Conservation (phyloP, 73 alveolate species). For the Uronychia setigera region DNA sequence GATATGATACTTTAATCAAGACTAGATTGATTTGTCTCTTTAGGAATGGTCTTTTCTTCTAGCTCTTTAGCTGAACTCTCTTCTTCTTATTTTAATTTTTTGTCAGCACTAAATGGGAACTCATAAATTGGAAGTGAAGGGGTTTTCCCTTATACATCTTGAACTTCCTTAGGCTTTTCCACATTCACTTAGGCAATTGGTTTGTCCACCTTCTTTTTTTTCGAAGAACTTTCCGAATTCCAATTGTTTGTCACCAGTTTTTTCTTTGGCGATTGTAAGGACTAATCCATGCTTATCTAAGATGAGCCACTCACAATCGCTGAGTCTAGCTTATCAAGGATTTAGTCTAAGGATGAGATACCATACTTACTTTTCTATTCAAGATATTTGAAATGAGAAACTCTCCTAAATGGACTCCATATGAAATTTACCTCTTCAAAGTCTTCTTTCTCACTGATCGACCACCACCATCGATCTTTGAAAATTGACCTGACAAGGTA, state of each 20-base stretch:
- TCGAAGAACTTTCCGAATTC: neutral
- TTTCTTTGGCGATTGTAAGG: no score
- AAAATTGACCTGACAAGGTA: conserved; percentile 68
- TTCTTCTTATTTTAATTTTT: neutral
- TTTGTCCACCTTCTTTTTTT: conserved; percentile 10
- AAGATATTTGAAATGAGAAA: conserved; percentile 26
- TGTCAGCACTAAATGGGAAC: conserved; percentile 2
- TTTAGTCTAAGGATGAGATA: neutral
- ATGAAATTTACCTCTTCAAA: conserved; percentile 77
- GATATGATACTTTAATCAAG: neutral
- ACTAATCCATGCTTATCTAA: no score
- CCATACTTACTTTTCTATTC: neutral
- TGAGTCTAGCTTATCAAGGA: no score
- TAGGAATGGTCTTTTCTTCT: neutral
- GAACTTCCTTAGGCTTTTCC: neutral
- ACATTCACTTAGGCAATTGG: neutral
- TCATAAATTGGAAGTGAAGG: neutral
- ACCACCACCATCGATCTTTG: conserved; percentile 90
- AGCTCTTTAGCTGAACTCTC: conserved; percentile 10
- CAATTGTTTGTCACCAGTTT: neutral
- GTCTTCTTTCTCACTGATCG: conserved; percentile 60
- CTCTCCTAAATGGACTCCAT: conserved; percentile 78
- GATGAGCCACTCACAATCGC: no score
- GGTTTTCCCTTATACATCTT: no score
- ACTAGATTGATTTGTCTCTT: neutral